Percentiles rank a stretch among this genome's conserved stretches.
phyloP scores from a whole-genome alignment of 129 eudicot genomes.

The Apium graveolens region DNA sequence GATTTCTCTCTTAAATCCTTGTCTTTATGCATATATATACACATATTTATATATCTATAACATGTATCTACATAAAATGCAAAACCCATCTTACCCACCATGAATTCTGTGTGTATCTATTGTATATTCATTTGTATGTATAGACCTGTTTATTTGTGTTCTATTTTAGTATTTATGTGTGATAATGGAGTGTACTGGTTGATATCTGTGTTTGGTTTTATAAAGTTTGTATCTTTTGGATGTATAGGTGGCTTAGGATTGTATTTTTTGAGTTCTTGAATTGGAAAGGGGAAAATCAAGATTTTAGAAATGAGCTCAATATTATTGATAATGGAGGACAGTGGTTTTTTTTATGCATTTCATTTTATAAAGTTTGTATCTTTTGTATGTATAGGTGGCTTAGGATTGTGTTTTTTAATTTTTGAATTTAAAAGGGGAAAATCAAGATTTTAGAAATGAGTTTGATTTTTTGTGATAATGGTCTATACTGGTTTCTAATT shows the following conservation, averaged over 20 bases:
- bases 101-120: not conserved
- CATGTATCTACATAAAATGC: not conserved
- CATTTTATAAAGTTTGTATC: not conserved
- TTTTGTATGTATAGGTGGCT: not conserved
- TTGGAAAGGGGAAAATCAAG: conserved; percentile 1
- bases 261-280: not conserved
- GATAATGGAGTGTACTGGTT: not conserved
- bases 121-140: not conserved
- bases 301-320: conserved; percentile 43
- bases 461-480: conserved; percentile 14
- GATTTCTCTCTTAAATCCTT: not conserved
- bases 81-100: not conserved
- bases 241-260: not conserved
- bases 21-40: not conserved
- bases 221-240: not conserved
- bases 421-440: not conserved
- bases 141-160: not conserved
- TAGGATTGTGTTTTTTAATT: not conserved
- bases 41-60: too few species aligned
- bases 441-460: conserved; percentile 36
- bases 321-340: not conserved
- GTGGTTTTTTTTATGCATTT: not conserved
- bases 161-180: not conserved
- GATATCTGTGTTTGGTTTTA: not conserved
- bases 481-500: not conserved